These are phyloP conservation scores for Botrytis hyacinthi DNA, from an alignment of 2,329 filamentous ascomycete species.

Conservation along the genomic window DNA sequence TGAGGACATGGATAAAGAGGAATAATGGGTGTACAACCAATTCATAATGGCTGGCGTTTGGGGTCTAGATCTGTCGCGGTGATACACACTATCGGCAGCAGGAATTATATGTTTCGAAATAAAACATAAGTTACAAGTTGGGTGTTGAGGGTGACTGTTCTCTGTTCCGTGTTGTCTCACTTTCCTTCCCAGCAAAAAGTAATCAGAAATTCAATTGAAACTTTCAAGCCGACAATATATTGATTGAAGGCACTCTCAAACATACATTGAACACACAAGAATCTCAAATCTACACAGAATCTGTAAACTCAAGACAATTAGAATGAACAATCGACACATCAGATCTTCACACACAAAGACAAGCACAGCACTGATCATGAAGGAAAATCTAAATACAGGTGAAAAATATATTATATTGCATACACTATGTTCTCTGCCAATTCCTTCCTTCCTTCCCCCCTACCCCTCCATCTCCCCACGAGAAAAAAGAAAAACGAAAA, in stretches of 20 bases:
- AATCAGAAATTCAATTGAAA: neutral
- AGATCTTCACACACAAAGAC: neutral
- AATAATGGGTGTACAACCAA: conserved; percentile 34
- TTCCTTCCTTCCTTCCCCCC: neutral
- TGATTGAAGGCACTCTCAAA: neutral
- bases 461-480: neutral
- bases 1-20: conserved; percentile 42
- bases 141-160: neutral
- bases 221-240: neutral
- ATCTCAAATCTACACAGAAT: neutral
- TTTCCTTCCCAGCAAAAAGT: neutral
- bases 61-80: neutral
- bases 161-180: neutral
- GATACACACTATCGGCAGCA: conserved; percentile 4
- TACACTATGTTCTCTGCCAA: neutral
- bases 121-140: neutral
- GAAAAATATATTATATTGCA: neutral
- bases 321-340: neutral
- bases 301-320: neutral
- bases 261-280: neutral
- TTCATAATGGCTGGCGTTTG: conserved; percentile 27
- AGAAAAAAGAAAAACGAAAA: neutral
- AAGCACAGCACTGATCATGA: neutral
- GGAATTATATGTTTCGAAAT: neutral
- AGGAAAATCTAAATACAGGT: neutral